Conservation (phyloP, 192 early-diverging fungal genomes). For the Thamnidium elegans region DNA sequence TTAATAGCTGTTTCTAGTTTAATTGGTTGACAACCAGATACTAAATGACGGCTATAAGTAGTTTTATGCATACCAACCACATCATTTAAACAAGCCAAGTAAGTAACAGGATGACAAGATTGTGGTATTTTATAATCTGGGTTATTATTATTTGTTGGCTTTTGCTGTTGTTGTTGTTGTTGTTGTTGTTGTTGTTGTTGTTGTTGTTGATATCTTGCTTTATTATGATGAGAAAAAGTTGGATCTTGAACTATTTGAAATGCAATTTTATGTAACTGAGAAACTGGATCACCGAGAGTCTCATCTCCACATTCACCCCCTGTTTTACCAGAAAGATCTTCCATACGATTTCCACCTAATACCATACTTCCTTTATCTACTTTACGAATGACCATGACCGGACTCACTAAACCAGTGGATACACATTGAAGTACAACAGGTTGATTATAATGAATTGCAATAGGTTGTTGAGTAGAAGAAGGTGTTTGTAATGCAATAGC, state of each 20-base stretch:
- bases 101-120: conserved; percentile 43
- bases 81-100: conserved; percentile 73
- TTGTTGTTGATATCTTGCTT: neutral
- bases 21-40: neutral
- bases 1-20: neutral
- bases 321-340: conserved; percentile 18
- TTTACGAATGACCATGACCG: conserved; percentile 79
- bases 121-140: conserved; percentile 31
- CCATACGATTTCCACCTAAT: conserved; percentile 52
- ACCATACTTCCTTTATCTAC: conserved; percentile 80
- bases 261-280: conserved; percentile 89
- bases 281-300: conserved; percentile 77
- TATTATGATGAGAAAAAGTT: conserved; percentile 26
- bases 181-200: neutral
- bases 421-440: conserved; percentile 83
- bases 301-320: conserved; percentile 48
- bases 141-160: neutral
- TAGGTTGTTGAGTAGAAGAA: conserved; percentile 43
- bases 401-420: conserved; percentile 77
- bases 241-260: conserved; percentile 70
- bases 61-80: conserved; percentile 69
- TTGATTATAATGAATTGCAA: conserved; percentile 87
- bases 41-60: conserved; percentile 43
- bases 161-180: neutral
- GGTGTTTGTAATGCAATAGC: conserved; percentile 68